Conservation (phyloP, 139 green algal genomes). For the Picochlorum sp. region DNA sequence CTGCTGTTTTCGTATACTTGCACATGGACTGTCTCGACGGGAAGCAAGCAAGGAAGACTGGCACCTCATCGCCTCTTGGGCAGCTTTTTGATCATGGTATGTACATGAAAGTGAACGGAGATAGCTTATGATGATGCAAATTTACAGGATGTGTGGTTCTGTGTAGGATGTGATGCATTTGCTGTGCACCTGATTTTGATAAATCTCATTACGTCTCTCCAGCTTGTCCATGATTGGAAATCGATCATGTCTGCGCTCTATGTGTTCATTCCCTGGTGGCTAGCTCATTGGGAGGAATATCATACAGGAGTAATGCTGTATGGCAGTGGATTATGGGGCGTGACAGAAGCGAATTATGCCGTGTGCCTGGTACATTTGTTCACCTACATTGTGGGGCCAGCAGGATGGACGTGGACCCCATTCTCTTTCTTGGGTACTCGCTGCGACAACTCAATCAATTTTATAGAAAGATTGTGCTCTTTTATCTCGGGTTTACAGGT, state of each 20-base stretch:
- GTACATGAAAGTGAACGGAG: no score
- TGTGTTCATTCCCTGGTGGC: conserved; percentile 68
- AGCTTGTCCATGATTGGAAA: conserved; percentile 15
- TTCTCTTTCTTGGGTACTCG: not conserved
- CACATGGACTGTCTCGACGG: conserved; percentile 92
- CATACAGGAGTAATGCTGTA: conserved; percentile 77
- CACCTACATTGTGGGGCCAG: conserved; percentile 31
- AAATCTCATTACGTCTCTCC: conserved; percentile 32
- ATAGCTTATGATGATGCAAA: no score
- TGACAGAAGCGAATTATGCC: conserved; percentile 79
- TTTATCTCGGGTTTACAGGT: not conserved
- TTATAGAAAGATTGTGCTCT: not conserved
- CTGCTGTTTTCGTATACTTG: conserved; percentile 45
- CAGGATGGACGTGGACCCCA: conserved; percentile 8
- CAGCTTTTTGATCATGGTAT: conserved; percentile 94
- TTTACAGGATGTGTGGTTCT: conserved; percentile 14
- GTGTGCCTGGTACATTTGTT: conserved; percentile 53
- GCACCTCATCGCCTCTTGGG: conserved; percentile 77
- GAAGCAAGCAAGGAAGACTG: conserved; percentile 88
- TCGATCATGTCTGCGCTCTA: conserved; percentile 20
- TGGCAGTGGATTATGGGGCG: conserved; percentile 66
- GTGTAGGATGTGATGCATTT: conserved; percentile 65
- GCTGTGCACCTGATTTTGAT: conserved; percentile 66
- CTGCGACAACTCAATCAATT: not conserved
- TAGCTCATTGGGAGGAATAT: conserved; percentile 91